These are phyloP conservation scores for Phyllosticta citriasiana DNA, from an alignment of 2,329 filamentous ascomycete genomes.

Conservation along the genomic window DNA sequence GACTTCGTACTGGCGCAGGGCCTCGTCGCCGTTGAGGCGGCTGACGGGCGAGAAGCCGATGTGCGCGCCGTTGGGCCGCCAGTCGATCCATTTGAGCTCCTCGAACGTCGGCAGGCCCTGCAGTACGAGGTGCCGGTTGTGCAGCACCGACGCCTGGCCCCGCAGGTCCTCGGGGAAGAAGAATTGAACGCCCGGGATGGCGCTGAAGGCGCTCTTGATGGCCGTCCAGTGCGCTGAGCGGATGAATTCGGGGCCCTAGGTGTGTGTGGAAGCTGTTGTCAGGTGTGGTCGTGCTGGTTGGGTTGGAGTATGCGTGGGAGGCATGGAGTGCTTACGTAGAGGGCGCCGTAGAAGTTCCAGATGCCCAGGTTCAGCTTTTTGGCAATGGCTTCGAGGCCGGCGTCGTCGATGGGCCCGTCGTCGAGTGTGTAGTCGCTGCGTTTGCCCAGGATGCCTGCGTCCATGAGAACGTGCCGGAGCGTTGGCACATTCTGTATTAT, in stretches of 20 bases:
- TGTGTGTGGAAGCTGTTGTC: too few relatives aligned
- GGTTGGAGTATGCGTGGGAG: not conserved
- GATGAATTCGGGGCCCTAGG: constrained; percentile 12
- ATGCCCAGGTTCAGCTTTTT: constrained; percentile 31
- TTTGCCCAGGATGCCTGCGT: constrained; percentile 30
- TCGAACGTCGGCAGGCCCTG: constrained; percentile 20
- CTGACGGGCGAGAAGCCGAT: constrained; percentile 38
- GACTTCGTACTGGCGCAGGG: constrained; percentile 27
- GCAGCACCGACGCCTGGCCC: constrained; percentile 23
- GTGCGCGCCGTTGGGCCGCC: constrained; percentile 36
- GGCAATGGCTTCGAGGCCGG: constrained; percentile 33
- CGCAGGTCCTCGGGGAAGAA: constrained; percentile 24
- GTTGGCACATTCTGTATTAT: constrained; percentile 37
- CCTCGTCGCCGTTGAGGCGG: constrained; percentile 34
- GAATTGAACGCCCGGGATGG: constrained; percentile 23
- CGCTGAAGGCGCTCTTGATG: constrained; percentile 26
- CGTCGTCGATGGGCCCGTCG: constrained; percentile 28
- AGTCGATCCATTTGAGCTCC: constrained; percentile 30
- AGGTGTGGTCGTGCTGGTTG: not conserved
- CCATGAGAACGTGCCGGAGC: constrained; percentile 31
- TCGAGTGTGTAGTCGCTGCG: constrained; percentile 22
- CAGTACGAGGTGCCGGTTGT: constrained; percentile 14
- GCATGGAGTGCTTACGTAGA: constrained; percentile 10
- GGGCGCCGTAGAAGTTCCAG: constrained; percentile 40
- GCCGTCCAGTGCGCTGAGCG: constrained; percentile 24